Evolutionary conservation across 306 rosid species (phyloP), one percentile per base, ranked within the genome.

Genomic region (Pachyrhizus erosus): DNA sequence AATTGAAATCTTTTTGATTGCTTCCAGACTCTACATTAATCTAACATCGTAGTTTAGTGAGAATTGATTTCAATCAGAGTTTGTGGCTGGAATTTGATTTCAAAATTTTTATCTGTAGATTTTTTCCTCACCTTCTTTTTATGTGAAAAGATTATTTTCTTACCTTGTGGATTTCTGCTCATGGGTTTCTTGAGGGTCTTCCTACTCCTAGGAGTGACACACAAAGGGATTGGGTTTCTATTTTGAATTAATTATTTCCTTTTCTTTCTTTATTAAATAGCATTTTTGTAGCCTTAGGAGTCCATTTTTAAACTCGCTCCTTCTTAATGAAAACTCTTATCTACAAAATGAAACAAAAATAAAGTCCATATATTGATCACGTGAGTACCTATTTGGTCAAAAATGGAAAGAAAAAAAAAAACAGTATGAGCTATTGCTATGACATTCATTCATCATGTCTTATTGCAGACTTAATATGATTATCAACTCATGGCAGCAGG

Each of bases 401-500:
- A 62, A 62, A 7, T n/a, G 18, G 17, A 26, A 8, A 3, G n/a
- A 37, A 37, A 7, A 0, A 13, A 1, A 15, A 14, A 17, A 66
- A 12, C 54, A 54, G 20, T 40, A 66, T 54, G 81, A 54, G 81
- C 77, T 9, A 75, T 66, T 61, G 46, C 80, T 7, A 7, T 34
- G 24, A 23, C 58, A 61, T 69, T 60, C 67, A 83, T 54, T 79
- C 52, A 64, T 31, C 42, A 31, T 46, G 74, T 75, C 61, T 65
- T 61, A 37, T 10, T 51, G 43, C 76, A 79, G 60, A 83, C 71
- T 83, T 68, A 60, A 65, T 24, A 81, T 42, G 60, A 67, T n/a
- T 64, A 33, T 14, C 86, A 71, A 80, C 82, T 85, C 76, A 69
- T 58, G 33, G 34, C 5, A 24, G 76, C 49, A 72, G 60, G 29